Conservation (phyloP, 2,329 filamentous ascomycete species). For the Calonectria honghensis region DNA sequence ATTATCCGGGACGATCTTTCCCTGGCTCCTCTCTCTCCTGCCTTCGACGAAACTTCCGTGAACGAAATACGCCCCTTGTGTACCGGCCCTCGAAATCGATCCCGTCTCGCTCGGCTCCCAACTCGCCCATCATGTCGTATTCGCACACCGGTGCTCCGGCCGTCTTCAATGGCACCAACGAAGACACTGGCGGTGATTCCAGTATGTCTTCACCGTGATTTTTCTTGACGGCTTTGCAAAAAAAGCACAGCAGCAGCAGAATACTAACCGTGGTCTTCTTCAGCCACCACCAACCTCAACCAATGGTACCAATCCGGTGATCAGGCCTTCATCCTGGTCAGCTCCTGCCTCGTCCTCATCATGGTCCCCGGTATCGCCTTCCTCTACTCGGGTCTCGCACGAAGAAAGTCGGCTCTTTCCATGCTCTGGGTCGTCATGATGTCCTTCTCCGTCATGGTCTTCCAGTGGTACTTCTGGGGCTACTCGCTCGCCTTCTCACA, state of each 20-base stretch:
- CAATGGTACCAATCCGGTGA: slow-evolving; percentile 96
- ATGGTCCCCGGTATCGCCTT: slow-evolving; percentile 99
- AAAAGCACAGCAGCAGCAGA: neutral
- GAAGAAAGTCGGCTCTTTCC: slow-evolving; percentile 96
- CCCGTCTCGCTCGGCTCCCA: slow-evolving; percentile 1
- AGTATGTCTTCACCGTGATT: slow-evolving; percentile 71
- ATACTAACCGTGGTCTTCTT: slow-evolving; percentile 29
- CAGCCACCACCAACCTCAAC: slow-evolving; percentile 91
- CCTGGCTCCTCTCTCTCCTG: neutral
- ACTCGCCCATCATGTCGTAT: slow-evolving; percentile 72
- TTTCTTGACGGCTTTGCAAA: neutral
- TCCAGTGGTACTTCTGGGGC: slow-evolving; percentile 99
- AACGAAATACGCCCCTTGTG: slow-evolving; percentile 12
- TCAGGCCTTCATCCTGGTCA: slow-evolving; percentile 93
- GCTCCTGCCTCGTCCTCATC: slow-evolving; percentile 93
- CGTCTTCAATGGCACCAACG: slow-evolving; percentile 78
- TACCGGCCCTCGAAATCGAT: neutral
- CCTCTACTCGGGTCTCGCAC: slow-evolving; percentile 97
- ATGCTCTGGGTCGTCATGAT: slow-evolving; percentile 99
- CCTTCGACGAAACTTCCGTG: slow-evolving; percentile 21
- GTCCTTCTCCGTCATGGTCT: slow-evolving; percentile 91
- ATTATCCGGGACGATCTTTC: slow-evolving; percentile 2
- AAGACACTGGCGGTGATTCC: slow-evolving; percentile 83
- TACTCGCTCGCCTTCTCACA: slow-evolving; percentile 95
- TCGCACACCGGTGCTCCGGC: slow-evolving; percentile 74